Conservation (phyloP, 2,329 filamentous ascomycete genomes). For the Triangularia setosa region DNA sequence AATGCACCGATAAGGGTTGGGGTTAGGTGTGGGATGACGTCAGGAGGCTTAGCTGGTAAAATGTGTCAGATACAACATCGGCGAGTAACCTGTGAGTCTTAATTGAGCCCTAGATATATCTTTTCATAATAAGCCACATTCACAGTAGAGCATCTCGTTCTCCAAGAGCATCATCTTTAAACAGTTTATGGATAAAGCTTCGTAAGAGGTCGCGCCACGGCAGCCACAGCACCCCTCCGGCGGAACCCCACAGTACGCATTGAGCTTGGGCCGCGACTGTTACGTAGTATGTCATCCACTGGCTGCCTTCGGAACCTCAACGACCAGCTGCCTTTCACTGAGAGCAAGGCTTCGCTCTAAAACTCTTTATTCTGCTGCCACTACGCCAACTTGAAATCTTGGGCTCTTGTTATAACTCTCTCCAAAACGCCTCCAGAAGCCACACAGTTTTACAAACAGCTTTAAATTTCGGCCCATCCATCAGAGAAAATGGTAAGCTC, state of each 20-base stretch:
- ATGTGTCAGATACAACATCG: neutral
- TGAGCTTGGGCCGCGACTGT: conserved; percentile 1
- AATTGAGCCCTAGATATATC: too few species aligned
- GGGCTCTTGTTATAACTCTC: neutral
- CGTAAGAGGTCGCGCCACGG: neutral
- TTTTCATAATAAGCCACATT: neutral
- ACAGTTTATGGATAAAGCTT: neutral
- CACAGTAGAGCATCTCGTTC: neutral
- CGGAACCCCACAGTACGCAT: conserved; percentile 8
- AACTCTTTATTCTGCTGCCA: neutral
- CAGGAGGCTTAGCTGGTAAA: neutral
- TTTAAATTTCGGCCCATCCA: neutral
- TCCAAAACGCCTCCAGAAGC: neutral
- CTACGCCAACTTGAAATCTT: neutral
- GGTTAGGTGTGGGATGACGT: neutral
- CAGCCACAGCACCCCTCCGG: conserved; percentile 9
- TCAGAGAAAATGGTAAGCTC: neutral
- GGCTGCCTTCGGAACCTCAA: conserved; percentile 3
- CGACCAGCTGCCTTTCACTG: neutral
- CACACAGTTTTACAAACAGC: neutral
- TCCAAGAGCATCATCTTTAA: neutral
- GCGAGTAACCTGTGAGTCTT: neutral
- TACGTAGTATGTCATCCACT: conserved; percentile 13
- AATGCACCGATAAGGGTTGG: neutral
- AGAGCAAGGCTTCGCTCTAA: neutral